These are phyloP conservation scores for Calonectria pteridis DNA, from an alignment of 2,329 filamentous ascomycete species.

Conservation along the genomic window DNA sequence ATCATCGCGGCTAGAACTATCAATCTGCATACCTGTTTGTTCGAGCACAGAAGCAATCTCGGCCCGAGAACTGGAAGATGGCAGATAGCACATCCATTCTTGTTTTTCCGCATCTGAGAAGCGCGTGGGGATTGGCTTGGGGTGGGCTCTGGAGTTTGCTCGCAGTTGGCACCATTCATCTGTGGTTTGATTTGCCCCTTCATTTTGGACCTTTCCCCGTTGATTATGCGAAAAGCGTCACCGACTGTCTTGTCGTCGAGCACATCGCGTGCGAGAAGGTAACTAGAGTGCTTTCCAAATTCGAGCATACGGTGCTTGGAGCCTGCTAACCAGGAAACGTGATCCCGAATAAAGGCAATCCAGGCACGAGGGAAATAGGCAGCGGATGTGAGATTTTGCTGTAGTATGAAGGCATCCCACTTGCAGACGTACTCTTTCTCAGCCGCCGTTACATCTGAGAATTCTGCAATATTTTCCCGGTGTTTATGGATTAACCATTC, in stretches of 20 bases:
- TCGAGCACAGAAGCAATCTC: constrained; percentile 62
- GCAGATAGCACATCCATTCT: constrained; percentile 62
- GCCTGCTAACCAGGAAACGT: constrained; percentile 65
- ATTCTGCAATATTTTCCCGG: constrained; percentile 68
- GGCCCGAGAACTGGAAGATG: constrained; percentile 62
- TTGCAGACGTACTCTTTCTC: constrained; percentile 71
- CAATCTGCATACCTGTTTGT: constrained; percentile 56
- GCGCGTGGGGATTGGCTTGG: constrained; percentile 48
- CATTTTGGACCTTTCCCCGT: constrained; percentile 53
- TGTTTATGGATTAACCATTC: constrained; percentile 71
- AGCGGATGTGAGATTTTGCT: constrained; percentile 63
- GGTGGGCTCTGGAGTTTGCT: constrained; percentile 27
- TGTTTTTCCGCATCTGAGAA: constrained; percentile 55
- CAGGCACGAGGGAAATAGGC: constrained; percentile 66
- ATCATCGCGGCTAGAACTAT: background rate
- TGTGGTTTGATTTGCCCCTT: constrained; percentile 26
- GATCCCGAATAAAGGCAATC: constrained; percentile 63
- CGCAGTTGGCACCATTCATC: constrained; percentile 25
- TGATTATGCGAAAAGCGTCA: constrained; percentile 58
- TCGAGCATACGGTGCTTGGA: constrained; percentile 63
- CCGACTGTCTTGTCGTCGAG: constrained; percentile 59
- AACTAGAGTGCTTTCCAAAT: constrained; percentile 66
- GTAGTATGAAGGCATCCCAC: constrained; percentile 69
- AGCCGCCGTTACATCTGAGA: constrained; percentile 64
- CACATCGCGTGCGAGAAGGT: constrained; percentile 62